Evolutionary conservation across 1,284 basidiomycete species (phyloP), one percentile per base, ranked within the genome.

Genomic region (Malassezia brasiliensis): DNA sequence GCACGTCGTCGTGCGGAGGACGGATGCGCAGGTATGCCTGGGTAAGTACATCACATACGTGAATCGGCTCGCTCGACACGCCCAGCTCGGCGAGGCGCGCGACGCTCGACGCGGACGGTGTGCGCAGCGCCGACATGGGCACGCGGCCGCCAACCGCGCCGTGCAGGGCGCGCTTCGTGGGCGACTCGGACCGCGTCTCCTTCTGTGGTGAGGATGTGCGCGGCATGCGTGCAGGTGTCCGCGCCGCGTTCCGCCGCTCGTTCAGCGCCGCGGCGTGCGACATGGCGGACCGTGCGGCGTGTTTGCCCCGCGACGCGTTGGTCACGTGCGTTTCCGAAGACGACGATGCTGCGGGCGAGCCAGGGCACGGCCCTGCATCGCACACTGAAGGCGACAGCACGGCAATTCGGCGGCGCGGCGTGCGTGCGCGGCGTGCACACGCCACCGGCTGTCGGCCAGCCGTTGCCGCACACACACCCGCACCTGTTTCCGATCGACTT

Each of bases 401-500:
- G 3, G 25, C 25, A 28, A 7, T 7, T 4, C 25, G 25, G 20
- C 22, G 11, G 30, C 30, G 19, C 30, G 14, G n/a, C 28, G 31
- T 22, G 40, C 9, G 30, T 2, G 17, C 28, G 36, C 17, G 17
- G 10, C 20, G 40, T 42, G 17, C 40, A 42, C 20, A 15, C 14
- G 14, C 5, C 3, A 22, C 22, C 17, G 30, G 39, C 32, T 6
- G 39, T 85, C 81, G 88, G 88, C 0, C 89, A 91, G 75, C 87
- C 89, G 0, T 77, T 85, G 10, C 81, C 80, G 11, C 76, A 78
- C 41, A 86, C 87, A 0, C 89, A 91, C 73, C 85, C 87, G 1
- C 86, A 90, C 74, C 79, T 91, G 32, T 68, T 84, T 81, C 68
- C 72, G 0, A 50, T 57, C 6, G 62, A 80, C 46, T 59, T 57